Base-by-base conservation (phyloP, 2,329 filamentous ascomycete species). In the Penicillium sp. region DNA sequence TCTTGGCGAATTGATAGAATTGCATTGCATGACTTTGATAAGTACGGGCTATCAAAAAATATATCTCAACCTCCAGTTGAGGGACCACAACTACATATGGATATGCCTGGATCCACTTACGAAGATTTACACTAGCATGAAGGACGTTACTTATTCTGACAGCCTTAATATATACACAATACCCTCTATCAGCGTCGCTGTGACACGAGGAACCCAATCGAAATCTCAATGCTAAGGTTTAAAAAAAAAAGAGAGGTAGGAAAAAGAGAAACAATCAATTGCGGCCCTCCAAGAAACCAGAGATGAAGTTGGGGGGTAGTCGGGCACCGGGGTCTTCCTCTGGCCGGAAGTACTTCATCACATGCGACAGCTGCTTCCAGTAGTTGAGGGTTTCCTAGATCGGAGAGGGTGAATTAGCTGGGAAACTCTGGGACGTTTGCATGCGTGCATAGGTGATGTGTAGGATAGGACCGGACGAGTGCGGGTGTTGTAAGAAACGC, bases 321-420 rank as follows among this genome's bases (percentile, higher is more conserved):
- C 87, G 88, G 71, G 87, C 84, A 69, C 84, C 92, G 78, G 84
- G 90, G 78, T 88, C 92, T 84, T 88, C 92, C 79, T 98, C 93
- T 71, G 89, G 86, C 76, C 93, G 89, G 86, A 98, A 99, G 81
- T 97, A 99, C 73, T 95, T 93, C 86, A 99, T 92, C 70, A 99
- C 86, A 78, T 99, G 95, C 67, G 91, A 91, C 65, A 93, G 85
- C 81, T 99, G 95, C 82, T 97, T 97, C 95, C 95, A 99, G 85
- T 91, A 99, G 83, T 99, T 99, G 85, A 99, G 88, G 58, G 91
- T 99, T 85, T 99, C 95, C 93, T 97, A 41, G 13, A 15, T 41
- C 15, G 2, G 35, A 3, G 2, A 46, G 8, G 5, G 26, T 64
- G 45, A 5, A 15, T 41, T 41, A 41, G 35, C 35, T 9, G 35